Percentiles rank a stretch among this genome's conserved stretches.
These are phyloP conservation scores for Pyricularia grisea DNA, from an alignment of 2,329 filamentous ascomycete species.

Conservation along the genomic window DNA sequence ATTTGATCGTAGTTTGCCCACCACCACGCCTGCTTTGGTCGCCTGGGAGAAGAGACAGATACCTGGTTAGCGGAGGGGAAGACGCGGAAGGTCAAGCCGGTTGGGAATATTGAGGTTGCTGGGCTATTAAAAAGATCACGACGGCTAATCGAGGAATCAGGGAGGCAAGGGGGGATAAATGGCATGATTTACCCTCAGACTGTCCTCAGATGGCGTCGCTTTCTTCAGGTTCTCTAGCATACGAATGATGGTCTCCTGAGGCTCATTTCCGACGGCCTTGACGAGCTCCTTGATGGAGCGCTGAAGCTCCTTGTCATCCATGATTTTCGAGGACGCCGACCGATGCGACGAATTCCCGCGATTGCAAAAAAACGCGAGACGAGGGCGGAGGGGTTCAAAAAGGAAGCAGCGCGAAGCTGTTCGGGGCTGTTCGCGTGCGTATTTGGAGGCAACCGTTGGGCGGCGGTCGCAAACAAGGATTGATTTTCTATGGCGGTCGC, in stretches of 20 bases:
- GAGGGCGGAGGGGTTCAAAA: neutral
- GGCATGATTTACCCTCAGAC: conserved; percentile 59
- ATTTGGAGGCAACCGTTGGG: neutral
- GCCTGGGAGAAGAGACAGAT: conserved; percentile 33
- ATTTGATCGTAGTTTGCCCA: conserved; percentile 73
- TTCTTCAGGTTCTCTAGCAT: conserved; percentile 73
- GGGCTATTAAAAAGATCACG: neutral
- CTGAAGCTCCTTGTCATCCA: conserved; percentile 78
- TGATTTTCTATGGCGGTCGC: neutral
- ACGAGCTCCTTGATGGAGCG: conserved; percentile 67
- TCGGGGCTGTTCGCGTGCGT: neutral
- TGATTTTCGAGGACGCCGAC: conserved; percentile 20
- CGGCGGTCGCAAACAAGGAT: neutral
- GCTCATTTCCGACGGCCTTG: conserved; percentile 69
- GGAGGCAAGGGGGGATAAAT: neutral
- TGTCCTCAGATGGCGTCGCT: conserved; percentile 77
- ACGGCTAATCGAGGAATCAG: conserved; percentile 2
- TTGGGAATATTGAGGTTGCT: neutral
- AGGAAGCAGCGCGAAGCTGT: neutral
- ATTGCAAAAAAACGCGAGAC: neutral
- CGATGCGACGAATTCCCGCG: neutral
- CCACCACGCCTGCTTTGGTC: conserved; percentile 83
- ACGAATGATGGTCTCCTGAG: conserved; percentile 59
- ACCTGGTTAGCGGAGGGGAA: neutral
- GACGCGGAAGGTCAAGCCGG: neutral